Conservation (phyloP, 495 filamentous ascomycete genomes). For the Chaetomium fimeti region DNA sequence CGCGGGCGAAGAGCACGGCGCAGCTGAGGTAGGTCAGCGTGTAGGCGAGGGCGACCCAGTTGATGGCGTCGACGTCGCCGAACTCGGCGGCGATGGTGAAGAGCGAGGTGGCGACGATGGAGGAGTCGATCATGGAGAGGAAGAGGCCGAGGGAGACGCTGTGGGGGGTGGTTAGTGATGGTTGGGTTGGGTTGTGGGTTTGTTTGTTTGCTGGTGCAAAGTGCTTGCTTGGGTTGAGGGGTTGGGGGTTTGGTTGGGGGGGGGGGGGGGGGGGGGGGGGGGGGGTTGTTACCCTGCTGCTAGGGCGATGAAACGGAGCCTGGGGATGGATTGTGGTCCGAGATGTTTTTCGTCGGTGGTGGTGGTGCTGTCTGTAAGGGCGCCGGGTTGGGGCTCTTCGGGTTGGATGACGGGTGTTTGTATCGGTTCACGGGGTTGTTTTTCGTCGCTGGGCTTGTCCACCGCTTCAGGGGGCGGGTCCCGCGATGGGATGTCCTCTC, state of each 20-base stretch:
- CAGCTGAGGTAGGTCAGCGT: conserved; percentile 47
- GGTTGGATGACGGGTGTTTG: neutral
- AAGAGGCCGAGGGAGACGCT: conserved; percentile 34
- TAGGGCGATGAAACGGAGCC: conserved; percentile 2
- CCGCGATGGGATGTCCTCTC: neutral
- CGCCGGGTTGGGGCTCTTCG: neutral
- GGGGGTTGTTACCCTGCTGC: neutral
- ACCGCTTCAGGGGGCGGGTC: neutral
- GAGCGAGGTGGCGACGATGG: conserved; percentile 49
- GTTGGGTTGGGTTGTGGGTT: neutral
- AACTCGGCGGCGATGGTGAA: conserved; percentile 47
- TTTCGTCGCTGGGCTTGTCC: neutral
- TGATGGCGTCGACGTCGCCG: conserved; percentile 35
- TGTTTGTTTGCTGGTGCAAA: too few relatives aligned
- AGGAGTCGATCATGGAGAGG: conserved; percentile 45
- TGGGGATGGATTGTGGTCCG: conserved; percentile 2
- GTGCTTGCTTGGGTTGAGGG: too few relatives aligned
- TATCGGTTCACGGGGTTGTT: neutral
- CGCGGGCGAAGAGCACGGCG: conserved; percentile 49
- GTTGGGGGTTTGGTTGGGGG: neutral
- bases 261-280: neutral
- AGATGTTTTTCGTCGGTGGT: neutral
- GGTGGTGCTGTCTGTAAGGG: neutral
- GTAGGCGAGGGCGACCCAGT: conserved; percentile 51
- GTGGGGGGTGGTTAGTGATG: neutral